Percentiles rank a stretch among this genome's conserved stretches.
These are phyloP conservation scores for Leccinum incarnatum DNA, from an alignment of 768 basidiomycete species.

Conservation along the genomic window DNA sequence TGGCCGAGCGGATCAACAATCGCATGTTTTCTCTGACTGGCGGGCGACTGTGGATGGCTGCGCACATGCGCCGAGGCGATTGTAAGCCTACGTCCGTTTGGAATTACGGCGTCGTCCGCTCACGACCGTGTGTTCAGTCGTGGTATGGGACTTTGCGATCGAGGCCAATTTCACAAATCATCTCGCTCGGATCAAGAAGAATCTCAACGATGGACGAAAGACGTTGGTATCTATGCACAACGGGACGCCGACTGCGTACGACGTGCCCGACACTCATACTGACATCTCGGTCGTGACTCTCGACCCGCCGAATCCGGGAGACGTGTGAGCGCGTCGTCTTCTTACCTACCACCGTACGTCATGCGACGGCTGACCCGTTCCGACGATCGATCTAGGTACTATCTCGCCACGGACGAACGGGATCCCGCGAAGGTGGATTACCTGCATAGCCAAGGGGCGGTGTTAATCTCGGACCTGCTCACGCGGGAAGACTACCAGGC, in stretches of 20 bases:
- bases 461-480: conserved; percentile 42
- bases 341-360: too few relatives aligned
- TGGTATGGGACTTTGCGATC: conserved; percentile 34
- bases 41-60: conserved; percentile 42
- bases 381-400: conserved; percentile 23
- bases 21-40: conserved; percentile 31
- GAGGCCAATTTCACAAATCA: conserved; percentile 33
- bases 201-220: conserved; percentile 20
- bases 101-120: not conserved
- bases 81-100: conserved; percentile 27
- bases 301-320: conserved; percentile 23
- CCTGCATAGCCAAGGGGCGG: conserved; percentile 35
- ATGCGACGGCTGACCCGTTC: not conserved
- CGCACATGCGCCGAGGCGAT: conserved; percentile 45
- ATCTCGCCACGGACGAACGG: conserved; percentile 45
- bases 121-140: conserved; percentile 17
- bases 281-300: conserved; percentile 21
- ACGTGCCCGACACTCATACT: conserved; percentile 21
- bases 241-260: conserved; percentile 13
- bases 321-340: conserved; percentile 15
- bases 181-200: conserved; percentile 31
- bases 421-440: conserved; percentile 30
- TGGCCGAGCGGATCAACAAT: conserved; percentile 30
- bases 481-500: conserved; percentile 34
- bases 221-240: conserved; percentile 22